Evolutionary conservation across 2,329 filamentous ascomycete species (phyloP).

Genomic region (Kalmusia sp.): DNA sequence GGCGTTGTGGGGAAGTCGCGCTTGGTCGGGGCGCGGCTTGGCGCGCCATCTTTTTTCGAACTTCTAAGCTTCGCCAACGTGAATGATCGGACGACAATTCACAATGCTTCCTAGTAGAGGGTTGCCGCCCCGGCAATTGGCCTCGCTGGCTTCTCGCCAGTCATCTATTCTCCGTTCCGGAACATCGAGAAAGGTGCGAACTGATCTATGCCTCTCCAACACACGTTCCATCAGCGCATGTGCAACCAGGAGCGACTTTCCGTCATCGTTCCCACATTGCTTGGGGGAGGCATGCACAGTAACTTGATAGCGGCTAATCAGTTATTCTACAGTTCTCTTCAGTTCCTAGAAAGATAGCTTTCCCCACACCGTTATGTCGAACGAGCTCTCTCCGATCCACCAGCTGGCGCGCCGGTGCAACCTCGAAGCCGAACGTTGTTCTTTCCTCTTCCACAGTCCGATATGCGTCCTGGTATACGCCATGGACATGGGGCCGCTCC

Average conservation of each 20-base stretch:
- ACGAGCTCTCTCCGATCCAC: constrained; percentile 33
- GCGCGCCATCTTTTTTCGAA: constrained; percentile 24
- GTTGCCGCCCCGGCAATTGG: constrained; percentile 45
- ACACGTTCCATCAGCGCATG: constrained; percentile 3
- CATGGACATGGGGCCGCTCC: constrained; percentile 43
- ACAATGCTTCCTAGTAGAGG: constrained; percentile 59
- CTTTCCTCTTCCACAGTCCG: constrained; percentile 34
- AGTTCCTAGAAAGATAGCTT: constrained; percentile 27
- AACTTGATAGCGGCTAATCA: neutral
- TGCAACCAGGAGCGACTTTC: neutral
- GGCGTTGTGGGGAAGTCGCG: constrained; percentile 1
- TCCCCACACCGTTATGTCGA: constrained; percentile 29
- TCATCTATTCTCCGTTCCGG: constrained; percentile 26
- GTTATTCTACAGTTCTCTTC: constrained; percentile 39
- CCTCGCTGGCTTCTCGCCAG: constrained; percentile 28
- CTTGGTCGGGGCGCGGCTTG: constrained; percentile 27
- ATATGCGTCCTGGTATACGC: constrained; percentile 44
- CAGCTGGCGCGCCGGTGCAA: constrained; percentile 33
- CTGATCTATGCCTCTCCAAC: constrained; percentile 1
- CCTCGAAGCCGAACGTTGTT: constrained; percentile 20
- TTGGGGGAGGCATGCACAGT: no score
- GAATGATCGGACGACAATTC: constrained; percentile 34
- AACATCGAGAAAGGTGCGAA: constrained; percentile 43
- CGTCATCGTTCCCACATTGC: neutral
- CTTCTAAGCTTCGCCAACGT: constrained; percentile 16